Evolutionary conservation across 768 basidiomycete genomes (phyloP).

Genomic region (Rubroboletus pulcherrimus): DNA sequence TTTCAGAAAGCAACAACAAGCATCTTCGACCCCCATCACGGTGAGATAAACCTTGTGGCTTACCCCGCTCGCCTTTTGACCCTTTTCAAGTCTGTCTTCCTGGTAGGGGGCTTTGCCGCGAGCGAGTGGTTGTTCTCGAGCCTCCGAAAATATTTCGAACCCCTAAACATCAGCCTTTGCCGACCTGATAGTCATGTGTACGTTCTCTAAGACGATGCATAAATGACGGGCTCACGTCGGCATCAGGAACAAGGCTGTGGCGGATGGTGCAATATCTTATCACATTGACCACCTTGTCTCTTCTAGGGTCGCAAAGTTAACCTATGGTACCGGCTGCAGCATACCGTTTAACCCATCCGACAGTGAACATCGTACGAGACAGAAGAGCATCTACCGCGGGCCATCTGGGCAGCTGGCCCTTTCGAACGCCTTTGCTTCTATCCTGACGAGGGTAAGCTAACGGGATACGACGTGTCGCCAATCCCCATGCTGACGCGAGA

Average conservation of each 20-base stretch:
- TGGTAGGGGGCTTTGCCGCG: conserved; percentile 54
- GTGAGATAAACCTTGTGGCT: conserved; percentile 18
- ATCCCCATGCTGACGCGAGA: not conserved
- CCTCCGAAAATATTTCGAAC: conserved; percentile 38
- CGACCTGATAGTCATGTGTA: conserved; percentile 55
- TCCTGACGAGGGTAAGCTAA: conserved; percentile 38
- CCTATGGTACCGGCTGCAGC: conserved; percentile 44
- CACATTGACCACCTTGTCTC: conserved; percentile 47
- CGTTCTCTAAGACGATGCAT: conserved; percentile 17
- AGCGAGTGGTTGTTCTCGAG: conserved; percentile 46
- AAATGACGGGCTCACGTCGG: conserved; percentile 8
- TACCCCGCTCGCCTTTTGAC: not conserved
- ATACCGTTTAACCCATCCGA: conserved; percentile 33
- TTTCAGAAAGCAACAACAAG: conserved; percentile 31
- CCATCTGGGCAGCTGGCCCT: conserved; percentile 39
- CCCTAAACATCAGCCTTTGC: conserved; percentile 39
- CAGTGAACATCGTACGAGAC: conserved; percentile 40
- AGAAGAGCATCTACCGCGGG: conserved; percentile 29
- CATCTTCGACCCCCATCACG: conserved; percentile 30
- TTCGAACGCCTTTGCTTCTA: conserved; percentile 40
- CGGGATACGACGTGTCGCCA: not conserved
- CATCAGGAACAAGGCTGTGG: conserved; percentile 46
- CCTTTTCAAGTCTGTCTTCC: conserved; percentile 35
- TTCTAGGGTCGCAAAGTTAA: conserved; percentile 43
- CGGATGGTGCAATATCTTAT: conserved; percentile 45